A percentile compares a stretch with the other conserved stretches of the same genome.
These are phyloP conservation scores for Talinum fruticosum DNA, from an alignment of 148 eudicot genomes.

Conservation along the genomic window DNA sequence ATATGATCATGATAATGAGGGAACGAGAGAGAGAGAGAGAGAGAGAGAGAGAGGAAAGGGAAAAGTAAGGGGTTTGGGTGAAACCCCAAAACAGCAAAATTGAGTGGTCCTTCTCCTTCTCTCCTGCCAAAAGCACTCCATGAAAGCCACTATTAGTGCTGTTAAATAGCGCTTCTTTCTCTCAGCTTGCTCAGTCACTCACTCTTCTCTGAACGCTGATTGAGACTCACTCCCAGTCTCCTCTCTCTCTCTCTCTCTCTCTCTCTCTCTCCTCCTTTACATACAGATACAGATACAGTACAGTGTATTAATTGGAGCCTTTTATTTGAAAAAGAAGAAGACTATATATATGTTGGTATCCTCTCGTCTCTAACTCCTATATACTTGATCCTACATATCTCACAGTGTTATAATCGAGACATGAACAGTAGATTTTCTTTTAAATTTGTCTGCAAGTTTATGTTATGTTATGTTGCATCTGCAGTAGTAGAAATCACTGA, in stretches of 20 bases:
- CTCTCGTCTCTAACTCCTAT: neutral
- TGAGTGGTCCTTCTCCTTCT: neutral
- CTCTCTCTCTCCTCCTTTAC: neutral
- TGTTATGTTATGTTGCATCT: conserved; percentile 16
- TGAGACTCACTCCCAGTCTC: conserved; percentile 7
- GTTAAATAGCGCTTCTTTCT: too few species aligned
- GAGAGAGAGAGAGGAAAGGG: neutral
- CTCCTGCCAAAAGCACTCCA: conserved; percentile 11
- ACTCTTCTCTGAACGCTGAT: neutral
- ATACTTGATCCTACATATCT: neutral
- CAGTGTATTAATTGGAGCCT: neutral
- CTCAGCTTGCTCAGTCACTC: neutral
- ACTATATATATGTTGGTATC: neutral
- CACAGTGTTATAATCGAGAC: neutral
- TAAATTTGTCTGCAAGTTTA: conserved; percentile 10
- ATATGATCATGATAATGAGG: neutral
- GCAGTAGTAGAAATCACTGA: conserved; percentile 2
- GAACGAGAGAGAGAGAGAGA: neutral
- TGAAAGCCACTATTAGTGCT: neutral
- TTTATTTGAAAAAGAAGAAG: neutral
- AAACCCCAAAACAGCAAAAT: conserved; percentile 12
- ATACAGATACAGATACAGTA: too few species aligned
- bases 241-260: neutral
- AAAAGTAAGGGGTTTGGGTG: neutral
- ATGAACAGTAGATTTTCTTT: neutral